Conservation (phyloP, 139 green algal genomes). For the Coccomyxa sp. region DNA sequence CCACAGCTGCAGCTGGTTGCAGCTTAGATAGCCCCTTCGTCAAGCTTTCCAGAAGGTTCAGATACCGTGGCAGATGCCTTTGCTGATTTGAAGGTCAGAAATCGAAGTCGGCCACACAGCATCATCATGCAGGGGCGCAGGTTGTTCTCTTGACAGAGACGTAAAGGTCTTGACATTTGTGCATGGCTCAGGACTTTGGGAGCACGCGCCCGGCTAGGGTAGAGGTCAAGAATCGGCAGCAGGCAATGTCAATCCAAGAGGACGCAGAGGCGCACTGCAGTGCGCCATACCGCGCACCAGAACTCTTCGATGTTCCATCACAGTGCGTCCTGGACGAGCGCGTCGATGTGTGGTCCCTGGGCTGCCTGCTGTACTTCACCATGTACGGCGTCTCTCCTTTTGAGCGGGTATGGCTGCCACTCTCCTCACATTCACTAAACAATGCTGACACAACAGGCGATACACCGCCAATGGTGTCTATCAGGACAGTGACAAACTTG, state of each 20-base stretch:
- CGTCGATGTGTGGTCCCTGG: slow-evolving; percentile 83
- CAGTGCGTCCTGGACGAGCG: slow-evolving; percentile 60
- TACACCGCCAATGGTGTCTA: no score
- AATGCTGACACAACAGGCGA: no score
- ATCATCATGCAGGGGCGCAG: no score
- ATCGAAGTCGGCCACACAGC: no score
- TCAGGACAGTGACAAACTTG: no score
- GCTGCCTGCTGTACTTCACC: slow-evolving; percentile 75
- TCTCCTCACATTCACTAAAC: neutral
- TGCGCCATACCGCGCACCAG: slow-evolving; percentile 82
- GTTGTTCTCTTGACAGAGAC: no score
- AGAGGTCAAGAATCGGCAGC: slow-evolving; percentile 42
- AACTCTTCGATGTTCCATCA: slow-evolving; percentile 86
- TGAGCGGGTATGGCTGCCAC: slow-evolving; percentile 41
- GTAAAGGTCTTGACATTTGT: no score
- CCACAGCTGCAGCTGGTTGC: no score
- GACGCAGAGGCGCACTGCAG: slow-evolving; percentile 55
- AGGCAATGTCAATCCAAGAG: slow-evolving; percentile 75
- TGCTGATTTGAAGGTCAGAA: no score
- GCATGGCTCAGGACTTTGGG: slow-evolving; percentile 69
- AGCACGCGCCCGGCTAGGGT: slow-evolving; percentile 35
- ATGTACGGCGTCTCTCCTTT: slow-evolving; percentile 80
- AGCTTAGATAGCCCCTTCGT: no score
- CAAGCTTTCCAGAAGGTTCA: no score
- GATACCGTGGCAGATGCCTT: no score